phyloP scores from a whole-genome alignment of 495 filamentous ascomycete species.

The Penicillium longicatenatum region DNA sequence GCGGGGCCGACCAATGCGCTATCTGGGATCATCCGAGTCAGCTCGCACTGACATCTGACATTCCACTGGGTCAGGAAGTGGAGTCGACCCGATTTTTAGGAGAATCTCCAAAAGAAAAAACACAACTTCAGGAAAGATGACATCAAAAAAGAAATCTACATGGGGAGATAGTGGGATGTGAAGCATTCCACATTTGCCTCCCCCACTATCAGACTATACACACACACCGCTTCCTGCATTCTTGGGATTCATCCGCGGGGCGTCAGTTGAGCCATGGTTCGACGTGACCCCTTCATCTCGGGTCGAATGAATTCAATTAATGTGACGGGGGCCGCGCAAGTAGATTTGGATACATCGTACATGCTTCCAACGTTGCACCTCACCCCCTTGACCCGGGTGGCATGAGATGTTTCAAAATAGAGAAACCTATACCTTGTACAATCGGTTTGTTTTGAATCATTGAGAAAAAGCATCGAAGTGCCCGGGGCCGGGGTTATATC shows the following conservation, averaged over 20 bases:
- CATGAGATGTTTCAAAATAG: constrained; percentile 2
- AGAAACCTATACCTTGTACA: background rate
- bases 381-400: background rate
- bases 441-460: background rate
- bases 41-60: constrained; percentile 39
- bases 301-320: constrained; percentile 1
- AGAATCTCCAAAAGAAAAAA: background rate
- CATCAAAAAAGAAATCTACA: constrained; percentile 4
- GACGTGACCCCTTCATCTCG: constrained; percentile 21
- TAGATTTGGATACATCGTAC: background rate
- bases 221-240: constrained; percentile 27
- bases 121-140: constrained; percentile 1
- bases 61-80: constrained; percentile 17
- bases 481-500: background rate
- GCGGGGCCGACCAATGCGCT: constrained; percentile 11
- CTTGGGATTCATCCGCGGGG: constrained; percentile 7
- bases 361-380: background rate
- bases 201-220: constrained; percentile 9
- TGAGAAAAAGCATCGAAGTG: background rate
- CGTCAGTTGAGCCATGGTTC: constrained; percentile 27
- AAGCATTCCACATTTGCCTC: constrained; percentile 4
- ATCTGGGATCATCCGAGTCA: constrained; percentile 24
- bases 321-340: background rate
- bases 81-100: constrained; percentile 2
- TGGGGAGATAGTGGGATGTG: background rate